These are phyloP conservation scores for Argentina anserina DNA, from an alignment of 306 rosid genomes.

Conservation along the genomic window DNA sequence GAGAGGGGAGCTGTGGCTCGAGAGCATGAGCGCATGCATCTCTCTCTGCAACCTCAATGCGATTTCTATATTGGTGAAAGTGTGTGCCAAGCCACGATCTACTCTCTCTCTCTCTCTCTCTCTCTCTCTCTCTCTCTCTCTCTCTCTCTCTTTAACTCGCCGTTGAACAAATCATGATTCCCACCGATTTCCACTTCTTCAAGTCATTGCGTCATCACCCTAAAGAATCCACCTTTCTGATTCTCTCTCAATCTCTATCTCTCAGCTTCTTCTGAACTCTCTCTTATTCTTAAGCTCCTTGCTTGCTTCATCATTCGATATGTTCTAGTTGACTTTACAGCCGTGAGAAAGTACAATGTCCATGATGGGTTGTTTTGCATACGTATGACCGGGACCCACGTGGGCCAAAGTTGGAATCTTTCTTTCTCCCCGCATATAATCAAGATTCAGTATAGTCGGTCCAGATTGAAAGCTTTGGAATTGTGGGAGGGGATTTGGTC, in stretches of 20 bases:
- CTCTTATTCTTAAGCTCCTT: neutral
- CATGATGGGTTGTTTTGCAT: neutral
- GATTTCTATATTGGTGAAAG: neutral
- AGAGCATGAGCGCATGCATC: too few relatives aligned
- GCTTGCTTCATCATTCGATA: neutral
- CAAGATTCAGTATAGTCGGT: neutral
- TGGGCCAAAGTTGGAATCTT: conserved; percentile 29
- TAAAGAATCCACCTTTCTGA: conserved; percentile 16
- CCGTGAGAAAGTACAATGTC: conserved; percentile 25
- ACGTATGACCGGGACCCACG: conserved; percentile 24
- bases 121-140: neutral
- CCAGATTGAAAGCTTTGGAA: conserved; percentile 3
- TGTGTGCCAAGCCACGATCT: neutral
- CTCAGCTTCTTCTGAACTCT: too few relatives aligned
- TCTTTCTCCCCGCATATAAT: neutral
- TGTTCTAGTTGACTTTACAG: conserved; percentile 43
- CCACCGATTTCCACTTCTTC: conserved; percentile 5
- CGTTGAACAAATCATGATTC: conserved; percentile 8
- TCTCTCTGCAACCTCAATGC: neutral
- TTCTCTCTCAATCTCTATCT: conserved; percentile 1
- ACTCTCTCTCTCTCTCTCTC: neutral
- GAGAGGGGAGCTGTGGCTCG: neutral
- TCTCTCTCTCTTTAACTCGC: neutral
- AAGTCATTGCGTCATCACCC: conserved; percentile 10
- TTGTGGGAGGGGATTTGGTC: conserved; percentile 6